Evolutionary conservation across 768 basidiomycete genomes (phyloP).

Genomic region (Xerocomus brunneocitrinus): DNA sequence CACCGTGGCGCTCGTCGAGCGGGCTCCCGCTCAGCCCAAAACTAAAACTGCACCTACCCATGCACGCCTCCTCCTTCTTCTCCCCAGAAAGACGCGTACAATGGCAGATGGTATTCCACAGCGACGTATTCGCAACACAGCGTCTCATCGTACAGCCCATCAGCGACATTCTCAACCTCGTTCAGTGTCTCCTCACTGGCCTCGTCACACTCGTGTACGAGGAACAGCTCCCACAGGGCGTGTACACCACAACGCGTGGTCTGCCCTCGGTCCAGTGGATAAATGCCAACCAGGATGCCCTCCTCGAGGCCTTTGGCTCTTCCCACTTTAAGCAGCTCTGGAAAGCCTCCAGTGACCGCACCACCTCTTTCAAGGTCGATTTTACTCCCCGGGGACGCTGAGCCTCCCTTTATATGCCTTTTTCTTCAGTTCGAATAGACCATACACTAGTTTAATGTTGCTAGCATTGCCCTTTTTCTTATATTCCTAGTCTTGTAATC

Average conservation of each 20-base stretch:
- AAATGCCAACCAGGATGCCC: constrained; percentile 57
- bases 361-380: constrained; percentile 71
- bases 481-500: no score
- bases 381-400: constrained; percentile 42
- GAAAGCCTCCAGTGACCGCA: constrained; percentile 66
- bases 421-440: constrained; percentile 21
- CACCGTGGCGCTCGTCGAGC: constrained; percentile 71
- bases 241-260: constrained; percentile 72
- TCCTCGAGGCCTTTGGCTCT: constrained; percentile 70
- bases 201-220: constrained; percentile 70
- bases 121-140: constrained; percentile 67
- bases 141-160: constrained; percentile 65
- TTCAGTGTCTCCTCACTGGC: constrained; percentile 72
- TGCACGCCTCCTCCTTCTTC: constrained; percentile 81
- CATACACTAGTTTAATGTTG: constrained; percentile 8
- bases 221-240: constrained; percentile 64
- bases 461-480: constrained; percentile 22
- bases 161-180: constrained; percentile 61
- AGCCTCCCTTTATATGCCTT: constrained; percentile 8
- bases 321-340: constrained; percentile 68
- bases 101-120: constrained; percentile 89
- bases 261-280: constrained; percentile 78
- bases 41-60: constrained; percentile 66
- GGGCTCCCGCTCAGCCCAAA: constrained; percentile 75
- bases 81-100: constrained; percentile 78